Conservation (phyloP, 2,329 filamentous ascomycete genomes). For the Trichophyton schoenleinii region DNA sequence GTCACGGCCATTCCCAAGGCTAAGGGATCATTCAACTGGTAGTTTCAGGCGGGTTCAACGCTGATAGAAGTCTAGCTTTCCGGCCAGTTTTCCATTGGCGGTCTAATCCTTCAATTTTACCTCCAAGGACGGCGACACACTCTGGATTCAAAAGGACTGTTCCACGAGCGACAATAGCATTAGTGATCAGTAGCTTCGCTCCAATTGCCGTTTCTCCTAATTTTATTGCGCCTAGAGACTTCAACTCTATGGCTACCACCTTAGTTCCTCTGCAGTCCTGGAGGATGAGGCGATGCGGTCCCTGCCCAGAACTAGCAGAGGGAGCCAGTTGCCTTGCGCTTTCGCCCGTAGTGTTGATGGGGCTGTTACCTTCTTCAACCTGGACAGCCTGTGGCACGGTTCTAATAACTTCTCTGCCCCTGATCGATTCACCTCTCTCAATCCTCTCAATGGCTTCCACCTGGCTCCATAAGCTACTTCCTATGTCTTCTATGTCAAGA, state of each 20-base stretch:
- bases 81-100: slow-evolving; percentile 61
- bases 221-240: slow-evolving; percentile 51
- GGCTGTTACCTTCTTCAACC: slow-evolving; percentile 13
- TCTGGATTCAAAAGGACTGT: slow-evolving; percentile 63
- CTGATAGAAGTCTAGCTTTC: slow-evolving; percentile 55
- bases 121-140: slow-evolving; percentile 62
- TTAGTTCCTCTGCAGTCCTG: slow-evolving; percentile 64
- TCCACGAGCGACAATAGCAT: slow-evolving; percentile 56
- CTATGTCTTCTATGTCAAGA: slow-evolving; percentile 73
- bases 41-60: slow-evolving; percentile 30
- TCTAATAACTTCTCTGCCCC: slow-evolving; percentile 69
- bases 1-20: background rate
- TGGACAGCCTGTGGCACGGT: slow-evolving; percentile 46
- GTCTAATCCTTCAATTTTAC: slow-evolving; percentile 72
- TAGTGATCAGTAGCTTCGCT: slow-evolving; percentile 62
- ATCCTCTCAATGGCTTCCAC: slow-evolving; percentile 55
- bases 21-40: background rate
- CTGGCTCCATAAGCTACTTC: slow-evolving; percentile 70
- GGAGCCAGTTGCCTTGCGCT: slow-evolving; percentile 2
- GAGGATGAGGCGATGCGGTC: slow-evolving; percentile 67
- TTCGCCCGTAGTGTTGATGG: slow-evolving; percentile 10
- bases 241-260: slow-evolving; percentile 61
- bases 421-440: slow-evolving; percentile 39
- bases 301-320: slow-evolving; percentile 18
- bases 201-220: slow-evolving; percentile 55